These are phyloP conservation scores for Hygrocybe coccinea DNA, from an alignment of 768 basidiomycete species.

Conservation along the genomic window DNA sequence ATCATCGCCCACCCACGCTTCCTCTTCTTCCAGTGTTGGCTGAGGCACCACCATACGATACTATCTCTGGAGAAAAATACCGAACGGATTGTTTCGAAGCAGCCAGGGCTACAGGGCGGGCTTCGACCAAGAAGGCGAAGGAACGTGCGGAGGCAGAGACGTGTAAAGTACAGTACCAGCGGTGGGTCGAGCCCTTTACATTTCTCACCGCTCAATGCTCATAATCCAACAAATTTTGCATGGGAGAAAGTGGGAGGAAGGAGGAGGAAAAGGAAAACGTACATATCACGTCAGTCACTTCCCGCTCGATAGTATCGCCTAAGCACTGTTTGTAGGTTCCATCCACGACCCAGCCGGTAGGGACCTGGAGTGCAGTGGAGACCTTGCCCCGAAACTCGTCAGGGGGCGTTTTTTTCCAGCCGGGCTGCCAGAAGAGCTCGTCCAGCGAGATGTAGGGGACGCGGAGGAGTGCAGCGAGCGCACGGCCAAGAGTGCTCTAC, in stretches of 20 bases:
- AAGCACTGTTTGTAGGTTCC: constrained; percentile 37
- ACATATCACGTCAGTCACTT: constrained; percentile 54
- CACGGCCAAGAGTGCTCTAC: constrained; percentile 45
- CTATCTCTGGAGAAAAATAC: too few species aligned
- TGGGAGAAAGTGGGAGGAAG: background rate
- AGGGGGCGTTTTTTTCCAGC: constrained; percentile 35
- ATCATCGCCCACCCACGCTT: constrained; percentile 24
- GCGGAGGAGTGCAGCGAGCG: constrained; percentile 40
- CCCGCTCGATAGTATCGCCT: constrained; percentile 32
- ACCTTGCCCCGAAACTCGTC: constrained; percentile 31
- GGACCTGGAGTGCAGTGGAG: constrained; percentile 23
- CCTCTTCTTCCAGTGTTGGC: too few species aligned
- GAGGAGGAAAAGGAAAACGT: constrained; percentile 14
- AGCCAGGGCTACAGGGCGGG: constrained; percentile 41
- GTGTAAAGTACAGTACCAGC: constrained; percentile 54
- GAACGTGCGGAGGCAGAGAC: constrained; percentile 51
- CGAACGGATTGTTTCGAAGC: too few species aligned
- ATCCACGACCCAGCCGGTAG: constrained; percentile 51
- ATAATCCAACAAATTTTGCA: background rate
- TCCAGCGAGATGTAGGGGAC: constrained; percentile 49
- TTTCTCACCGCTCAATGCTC: background rate
- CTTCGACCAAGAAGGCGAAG: constrained; percentile 36
- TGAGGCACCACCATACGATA: too few species aligned
- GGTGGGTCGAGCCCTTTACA: constrained; percentile 64
- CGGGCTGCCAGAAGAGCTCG: constrained; percentile 44